Evolutionary conservation across 1,139 yeast species (phyloP).

Genomic region (Hansenula lynferdii): DNA sequence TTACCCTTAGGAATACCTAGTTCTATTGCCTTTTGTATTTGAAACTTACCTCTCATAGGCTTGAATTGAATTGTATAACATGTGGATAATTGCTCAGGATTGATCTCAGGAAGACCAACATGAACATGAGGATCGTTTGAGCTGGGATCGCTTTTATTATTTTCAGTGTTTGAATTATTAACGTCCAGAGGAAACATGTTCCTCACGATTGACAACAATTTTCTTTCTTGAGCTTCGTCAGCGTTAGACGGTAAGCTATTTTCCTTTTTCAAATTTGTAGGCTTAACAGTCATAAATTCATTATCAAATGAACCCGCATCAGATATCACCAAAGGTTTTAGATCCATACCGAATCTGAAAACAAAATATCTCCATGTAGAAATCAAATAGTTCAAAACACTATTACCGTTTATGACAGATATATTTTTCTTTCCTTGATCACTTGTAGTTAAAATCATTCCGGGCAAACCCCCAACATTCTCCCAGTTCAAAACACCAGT

Average conservation of each 20-base stretch:
- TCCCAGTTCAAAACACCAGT: slow-evolving; percentile 76
- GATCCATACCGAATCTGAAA: slow-evolving; percentile 70
- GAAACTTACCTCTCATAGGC: slow-evolving; percentile 76
- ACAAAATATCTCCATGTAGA: slow-evolving; percentile 88
- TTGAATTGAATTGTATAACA: slow-evolving; percentile 63
- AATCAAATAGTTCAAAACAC: slow-evolving; percentile 46
- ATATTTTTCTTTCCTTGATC: slow-evolving; percentile 65
- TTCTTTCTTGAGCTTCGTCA: neutral
- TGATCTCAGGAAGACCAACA: slow-evolving; percentile 27
- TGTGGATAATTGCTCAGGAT: slow-evolving; percentile 29
- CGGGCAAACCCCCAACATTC: slow-evolving; percentile 85
- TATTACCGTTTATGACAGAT: slow-evolving; percentile 40
- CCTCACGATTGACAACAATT: slow-evolving; percentile 13
- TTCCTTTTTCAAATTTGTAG: slow-evolving; percentile 36
- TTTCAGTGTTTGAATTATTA: slow-evolving; percentile 7
- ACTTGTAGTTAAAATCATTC: slow-evolving; percentile 76
- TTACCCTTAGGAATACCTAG: slow-evolving; percentile 70
- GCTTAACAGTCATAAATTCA: slow-evolving; percentile 45
- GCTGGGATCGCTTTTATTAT: slow-evolving; percentile 18
- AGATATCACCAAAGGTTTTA: slow-evolving; percentile 39
- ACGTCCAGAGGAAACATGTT: slow-evolving; percentile 22
- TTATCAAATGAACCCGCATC: slow-evolving; percentile 40
- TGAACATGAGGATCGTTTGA: slow-evolving; percentile 30
- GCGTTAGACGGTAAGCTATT: slow-evolving; percentile 2
- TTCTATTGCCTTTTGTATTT: slow-evolving; percentile 55